Conservation (phyloP, 2,329 filamentous ascomycete species). For the Bipolaris oryzae region DNA sequence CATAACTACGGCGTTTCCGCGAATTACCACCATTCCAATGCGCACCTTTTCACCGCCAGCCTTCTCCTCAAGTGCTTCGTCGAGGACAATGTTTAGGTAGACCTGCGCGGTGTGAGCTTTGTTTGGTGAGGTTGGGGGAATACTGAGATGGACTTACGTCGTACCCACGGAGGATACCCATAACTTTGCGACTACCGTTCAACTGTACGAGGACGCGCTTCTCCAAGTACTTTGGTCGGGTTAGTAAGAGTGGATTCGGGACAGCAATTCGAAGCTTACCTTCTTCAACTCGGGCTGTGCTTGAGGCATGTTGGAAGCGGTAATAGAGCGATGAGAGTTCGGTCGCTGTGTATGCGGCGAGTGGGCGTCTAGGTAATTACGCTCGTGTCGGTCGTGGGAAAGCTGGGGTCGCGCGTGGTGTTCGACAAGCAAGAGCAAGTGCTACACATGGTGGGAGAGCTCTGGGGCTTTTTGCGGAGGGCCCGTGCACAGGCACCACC, state of each 20-base stretch:
- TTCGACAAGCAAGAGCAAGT: slow-evolving; percentile 17
- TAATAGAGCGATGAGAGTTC: slow-evolving; percentile 4
- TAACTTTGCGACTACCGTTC: slow-evolving; percentile 96
- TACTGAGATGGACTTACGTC: slow-evolving; percentile 69
- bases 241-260: slow-evolving; percentile 24
- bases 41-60: slow-evolving; percentile 86
- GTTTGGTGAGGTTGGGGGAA: background rate
- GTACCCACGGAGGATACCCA: slow-evolving; percentile 91
- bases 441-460: slow-evolving; percentile 22
- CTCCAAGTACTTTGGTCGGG: slow-evolving; percentile 81
- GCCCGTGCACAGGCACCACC: slow-evolving; percentile 17
- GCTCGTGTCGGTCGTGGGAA: slow-evolving; percentile 10
- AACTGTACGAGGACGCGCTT: slow-evolving; percentile 98
- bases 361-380: background rate
- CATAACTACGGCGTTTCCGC: slow-evolving; percentile 98
- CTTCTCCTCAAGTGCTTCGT: slow-evolving; percentile 96
- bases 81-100: slow-evolving; percentile 96
- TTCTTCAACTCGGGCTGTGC: slow-evolving; percentile 99
- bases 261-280: slow-evolving; percentile 57
- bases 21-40: slow-evolving; percentile 95
- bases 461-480: slow-evolving; percentile 30
- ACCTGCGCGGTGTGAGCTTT: slow-evolving; percentile 63
- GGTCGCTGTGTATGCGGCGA: background rate
- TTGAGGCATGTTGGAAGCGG: slow-evolving; percentile 79
- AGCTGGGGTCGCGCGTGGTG: slow-evolving; percentile 20